Evolutionary conservation across 345 rosid species (phyloP).

Genomic region (Citrus sp.): DNA sequence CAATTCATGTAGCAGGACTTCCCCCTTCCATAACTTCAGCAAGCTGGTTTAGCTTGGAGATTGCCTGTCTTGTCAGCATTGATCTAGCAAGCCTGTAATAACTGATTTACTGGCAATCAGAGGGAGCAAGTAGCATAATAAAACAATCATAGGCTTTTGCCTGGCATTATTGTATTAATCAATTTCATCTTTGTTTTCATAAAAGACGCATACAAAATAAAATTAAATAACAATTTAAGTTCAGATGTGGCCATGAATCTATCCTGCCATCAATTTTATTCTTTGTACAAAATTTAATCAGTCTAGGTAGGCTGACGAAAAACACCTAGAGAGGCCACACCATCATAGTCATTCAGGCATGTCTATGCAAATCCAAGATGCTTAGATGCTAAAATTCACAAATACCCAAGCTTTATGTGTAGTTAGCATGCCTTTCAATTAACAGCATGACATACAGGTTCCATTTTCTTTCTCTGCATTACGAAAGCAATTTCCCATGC

Average conservation of each 20-base stretch:
- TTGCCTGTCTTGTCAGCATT: neutral
- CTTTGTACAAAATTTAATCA: neutral
- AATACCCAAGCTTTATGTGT: neutral
- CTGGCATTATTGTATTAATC: neutral
- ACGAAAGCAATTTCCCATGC: neutral
- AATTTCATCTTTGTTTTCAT: neutral
- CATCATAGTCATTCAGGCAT: neutral
- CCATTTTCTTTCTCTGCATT: neutral
- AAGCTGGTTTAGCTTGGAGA: neutral
- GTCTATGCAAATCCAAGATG: neutral
- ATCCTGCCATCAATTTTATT: neutral
- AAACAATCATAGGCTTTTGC: neutral
- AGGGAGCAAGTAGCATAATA: neutral
- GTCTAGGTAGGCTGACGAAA: neutral
- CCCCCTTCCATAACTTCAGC: neutral
- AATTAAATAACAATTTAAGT: neutral
- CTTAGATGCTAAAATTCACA: neutral
- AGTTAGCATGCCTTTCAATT: neutral
- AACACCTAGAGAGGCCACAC: neutral
- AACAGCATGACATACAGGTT: neutral
- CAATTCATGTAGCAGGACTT: neutral
- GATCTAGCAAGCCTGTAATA: neutral
- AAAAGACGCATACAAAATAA: neutral
- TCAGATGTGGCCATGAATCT: neutral
- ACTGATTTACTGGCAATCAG: neutral